Conservation (phyloP, 768 basidiomycete genomes). For the Brasilioporus rufonigricans region DNA sequence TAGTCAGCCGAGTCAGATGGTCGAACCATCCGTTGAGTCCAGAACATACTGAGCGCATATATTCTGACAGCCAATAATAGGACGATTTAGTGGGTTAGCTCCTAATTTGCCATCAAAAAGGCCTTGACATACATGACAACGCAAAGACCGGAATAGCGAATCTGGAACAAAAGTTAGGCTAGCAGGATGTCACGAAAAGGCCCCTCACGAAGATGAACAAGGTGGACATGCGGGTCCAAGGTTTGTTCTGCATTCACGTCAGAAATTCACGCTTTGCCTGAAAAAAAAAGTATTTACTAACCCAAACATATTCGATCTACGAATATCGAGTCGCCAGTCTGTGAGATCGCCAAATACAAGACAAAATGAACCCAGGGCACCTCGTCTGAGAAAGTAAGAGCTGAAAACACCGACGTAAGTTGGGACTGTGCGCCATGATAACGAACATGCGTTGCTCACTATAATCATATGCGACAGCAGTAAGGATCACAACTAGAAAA, state of each 20-base stretch:
- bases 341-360: background rate
- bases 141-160: conserved; percentile 12
- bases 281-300: background rate
- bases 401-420: background rate
- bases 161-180: background rate
- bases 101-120: background rate
- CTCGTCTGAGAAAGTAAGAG: conserved; percentile 9
- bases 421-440: background rate
- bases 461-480: conserved; percentile 8
- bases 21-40: too few relatives aligned
- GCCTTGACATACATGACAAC: background rate
- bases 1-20: background rate
- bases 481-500: conserved; percentile 1
- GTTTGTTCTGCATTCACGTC: background rate
- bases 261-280: background rate
- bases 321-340: background rate
- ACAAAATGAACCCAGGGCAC: background rate
- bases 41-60: background rate
- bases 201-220: conserved; percentile 2
- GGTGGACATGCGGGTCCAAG: conserved; percentile 2
- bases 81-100: background rate
- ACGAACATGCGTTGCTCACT: background rate
- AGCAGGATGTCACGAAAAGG: background rate
- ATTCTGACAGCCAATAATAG: background rate
- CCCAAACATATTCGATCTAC: conserved; percentile 11